A percentile compares a stretch with the other conserved stretches of the same genome.
These are phyloP conservation scores for Lentinula detonsa DNA, from an alignment of 768 basidiomycete species.

Conservation along the genomic window DNA sequence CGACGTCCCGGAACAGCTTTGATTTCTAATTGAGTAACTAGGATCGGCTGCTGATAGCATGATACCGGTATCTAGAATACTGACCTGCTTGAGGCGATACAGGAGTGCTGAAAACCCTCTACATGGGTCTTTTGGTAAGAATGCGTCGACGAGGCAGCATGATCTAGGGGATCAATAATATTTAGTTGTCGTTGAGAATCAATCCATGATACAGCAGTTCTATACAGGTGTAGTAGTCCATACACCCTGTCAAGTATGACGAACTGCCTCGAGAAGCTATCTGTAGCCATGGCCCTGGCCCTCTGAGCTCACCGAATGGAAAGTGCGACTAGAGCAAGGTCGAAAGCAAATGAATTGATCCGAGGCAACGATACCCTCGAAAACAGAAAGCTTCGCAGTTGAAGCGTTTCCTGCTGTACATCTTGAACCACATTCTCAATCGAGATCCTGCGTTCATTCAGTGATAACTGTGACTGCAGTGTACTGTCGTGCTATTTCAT, in stretches of 20 bases:
- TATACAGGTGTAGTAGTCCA: background rate
- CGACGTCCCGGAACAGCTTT: slow-evolving; percentile 31
- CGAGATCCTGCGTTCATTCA: background rate
- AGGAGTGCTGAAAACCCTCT: slow-evolving; percentile 30
- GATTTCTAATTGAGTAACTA: slow-evolving; percentile 10
- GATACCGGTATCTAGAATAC: background rate
- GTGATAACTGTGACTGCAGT: background rate
- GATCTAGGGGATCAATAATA: slow-evolving; percentile 20
- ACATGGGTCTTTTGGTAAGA: slow-evolving; percentile 29
- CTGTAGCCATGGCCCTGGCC: background rate
- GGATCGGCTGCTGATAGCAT: background rate
- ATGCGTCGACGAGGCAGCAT: slow-evolving; percentile 46
- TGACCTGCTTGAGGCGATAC: slow-evolving; percentile 30
- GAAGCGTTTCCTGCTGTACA: background rate
- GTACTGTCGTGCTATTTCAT: background rate
- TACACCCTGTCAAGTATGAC: background rate
- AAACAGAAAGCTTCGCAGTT: background rate
- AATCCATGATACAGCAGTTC: background rate
- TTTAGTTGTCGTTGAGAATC: background rate
- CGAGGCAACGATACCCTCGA: slow-evolving; percentile 9
- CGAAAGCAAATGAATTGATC: slow-evolving; percentile 26
- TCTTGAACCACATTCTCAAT: background rate
- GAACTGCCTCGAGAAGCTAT: background rate
- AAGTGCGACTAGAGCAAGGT: slow-evolving; percentile 36
- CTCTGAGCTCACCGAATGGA: slow-evolving; percentile 31